Evolutionary conservation across 495 filamentous ascomycete species (phyloP).

Genomic region (Trichoderma parareesei): DNA sequence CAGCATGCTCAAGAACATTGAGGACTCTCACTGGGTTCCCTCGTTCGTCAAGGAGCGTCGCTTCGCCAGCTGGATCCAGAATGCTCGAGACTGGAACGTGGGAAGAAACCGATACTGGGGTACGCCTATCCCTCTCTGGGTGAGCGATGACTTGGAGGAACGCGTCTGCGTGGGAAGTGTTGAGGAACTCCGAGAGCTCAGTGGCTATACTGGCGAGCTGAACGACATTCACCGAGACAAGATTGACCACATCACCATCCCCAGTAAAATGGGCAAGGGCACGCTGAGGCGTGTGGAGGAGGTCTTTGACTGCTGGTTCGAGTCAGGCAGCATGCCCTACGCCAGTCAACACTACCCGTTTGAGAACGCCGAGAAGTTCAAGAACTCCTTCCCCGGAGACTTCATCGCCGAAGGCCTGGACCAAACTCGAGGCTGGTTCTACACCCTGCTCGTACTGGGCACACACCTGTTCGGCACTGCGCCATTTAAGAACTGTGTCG

Average conservation of each 20-base stretch:
- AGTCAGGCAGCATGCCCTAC: slow-evolving; percentile 93
- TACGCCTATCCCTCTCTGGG: slow-evolving; percentile 89
- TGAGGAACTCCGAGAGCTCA: slow-evolving; percentile 76
- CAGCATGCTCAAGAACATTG: slow-evolving; percentile 81
- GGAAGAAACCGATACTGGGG: slow-evolving; percentile 97
- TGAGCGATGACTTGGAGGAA: slow-evolving; percentile 80
- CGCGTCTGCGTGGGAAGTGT: slow-evolving; percentile 81
- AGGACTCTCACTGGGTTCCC: slow-evolving; percentile 91
- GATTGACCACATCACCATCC: slow-evolving; percentile 94
- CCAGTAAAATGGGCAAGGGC: slow-evolving; percentile 84
- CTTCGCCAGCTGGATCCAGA: slow-evolving; percentile 78
- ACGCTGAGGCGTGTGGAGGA: slow-evolving; percentile 72
- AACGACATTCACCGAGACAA: slow-evolving; percentile 92
- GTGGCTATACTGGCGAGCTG: slow-evolving; percentile 76
- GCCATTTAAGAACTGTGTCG: slow-evolving; percentile 94
- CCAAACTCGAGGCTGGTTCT: slow-evolving; percentile 86
- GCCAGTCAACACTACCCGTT: slow-evolving; percentile 91
- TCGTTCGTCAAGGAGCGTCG: slow-evolving; percentile 85
- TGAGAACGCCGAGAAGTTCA: slow-evolving; percentile 77
- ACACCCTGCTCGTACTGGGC: slow-evolving; percentile 83
- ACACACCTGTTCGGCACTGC: slow-evolving; percentile 82
- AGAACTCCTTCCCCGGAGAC: slow-evolving; percentile 79
- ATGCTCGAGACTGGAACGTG: slow-evolving; percentile 96
- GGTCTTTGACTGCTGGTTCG: slow-evolving; percentile 97
- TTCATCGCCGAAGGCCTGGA: slow-evolving; percentile 95